A percentile compares a stretch with the other conserved stretches of the same genome.
Evolutionary conservation across 1,284 basidiomycete genomes (phyloP).

Genomic region (Heterobasidion parviporum): DNA sequence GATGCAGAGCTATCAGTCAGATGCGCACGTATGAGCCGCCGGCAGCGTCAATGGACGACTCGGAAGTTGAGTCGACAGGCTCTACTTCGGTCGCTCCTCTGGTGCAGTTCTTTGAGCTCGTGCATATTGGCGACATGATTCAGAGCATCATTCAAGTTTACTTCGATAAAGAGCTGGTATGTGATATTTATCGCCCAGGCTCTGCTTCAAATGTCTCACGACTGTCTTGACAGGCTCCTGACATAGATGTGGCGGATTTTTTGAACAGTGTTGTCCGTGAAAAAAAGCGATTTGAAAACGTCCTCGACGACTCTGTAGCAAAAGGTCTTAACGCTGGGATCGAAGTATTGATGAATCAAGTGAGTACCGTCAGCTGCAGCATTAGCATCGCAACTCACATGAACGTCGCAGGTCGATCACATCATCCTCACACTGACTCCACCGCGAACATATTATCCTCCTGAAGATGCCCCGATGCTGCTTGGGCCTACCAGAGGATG

Average conservation of each 20-base stretch:
- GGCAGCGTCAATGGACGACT: not conserved
- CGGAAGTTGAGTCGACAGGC: slow-evolving; percentile 29
- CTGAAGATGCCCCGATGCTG: slow-evolving; percentile 67
- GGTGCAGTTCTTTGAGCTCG: slow-evolving; percentile 95
- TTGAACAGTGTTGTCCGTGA: slow-evolving; percentile 89
- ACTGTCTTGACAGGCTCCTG: slow-evolving; percentile 40
- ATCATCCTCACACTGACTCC: slow-evolving; percentile 80
- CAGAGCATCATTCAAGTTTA: slow-evolving; percentile 97
- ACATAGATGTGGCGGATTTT: slow-evolving; percentile 91
- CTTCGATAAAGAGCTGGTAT: slow-evolving; percentile 89
- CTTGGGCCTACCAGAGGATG: slow-evolving; percentile 85
- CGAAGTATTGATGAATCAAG: slow-evolving; percentile 93
- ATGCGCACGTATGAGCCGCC: slow-evolving; percentile 81
- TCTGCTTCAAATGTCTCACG: not conserved
- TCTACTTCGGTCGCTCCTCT: slow-evolving; percentile 67
- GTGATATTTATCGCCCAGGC: slow-evolving; percentile 10
- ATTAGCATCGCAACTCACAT: not conserved
- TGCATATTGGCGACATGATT: slow-evolving; percentile 95
- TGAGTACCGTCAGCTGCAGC: slow-evolving; percentile 18
- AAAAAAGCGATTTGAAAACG: slow-evolving; percentile 92
- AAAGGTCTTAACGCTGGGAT: slow-evolving; percentile 91
- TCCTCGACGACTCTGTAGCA: slow-evolving; percentile 89
- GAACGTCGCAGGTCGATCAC: slow-evolving; percentile 72
- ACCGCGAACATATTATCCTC: slow-evolving; percentile 86
- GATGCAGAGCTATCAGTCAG: slow-evolving; percentile 65